These are phyloP conservation scores for Solanum arcanum DNA, from an alignment of 257 asterid species.

Conservation along the genomic window DNA sequence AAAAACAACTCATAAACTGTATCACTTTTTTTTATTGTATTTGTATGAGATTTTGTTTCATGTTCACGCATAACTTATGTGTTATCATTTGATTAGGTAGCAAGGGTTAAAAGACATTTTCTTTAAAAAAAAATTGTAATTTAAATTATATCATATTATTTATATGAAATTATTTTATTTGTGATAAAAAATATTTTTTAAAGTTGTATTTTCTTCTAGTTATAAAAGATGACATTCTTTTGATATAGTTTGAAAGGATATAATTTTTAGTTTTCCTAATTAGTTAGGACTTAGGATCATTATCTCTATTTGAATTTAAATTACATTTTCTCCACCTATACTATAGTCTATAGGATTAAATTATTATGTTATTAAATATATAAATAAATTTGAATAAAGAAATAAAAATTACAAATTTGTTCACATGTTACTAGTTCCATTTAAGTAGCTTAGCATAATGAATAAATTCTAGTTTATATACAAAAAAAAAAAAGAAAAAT, in stretches of 20 bases:
- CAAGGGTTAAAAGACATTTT: background rate
- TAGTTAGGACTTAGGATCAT: background rate
- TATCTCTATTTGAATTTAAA: background rate
- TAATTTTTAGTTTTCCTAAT: background rate
- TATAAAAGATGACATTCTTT: background rate
- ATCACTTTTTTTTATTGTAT: background rate
- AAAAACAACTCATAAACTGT: no score
- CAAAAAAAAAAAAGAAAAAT: background rate
- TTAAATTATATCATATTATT: no score
- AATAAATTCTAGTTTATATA: background rate
- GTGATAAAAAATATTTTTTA: no score
- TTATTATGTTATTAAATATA: background rate
- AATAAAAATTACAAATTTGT: background rate
- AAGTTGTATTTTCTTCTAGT: no score
- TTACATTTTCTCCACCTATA: background rate
- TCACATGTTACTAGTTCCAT: background rate
- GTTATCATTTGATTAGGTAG: background rate
- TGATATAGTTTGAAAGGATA: background rate
- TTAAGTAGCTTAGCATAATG: background rate
- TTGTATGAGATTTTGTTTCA: no score
- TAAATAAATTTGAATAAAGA: background rate
- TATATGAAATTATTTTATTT: no score
- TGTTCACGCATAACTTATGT: background rate
- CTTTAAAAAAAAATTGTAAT: no score
- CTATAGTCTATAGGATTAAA: background rate